Conservation (phyloP, 2,329 filamentous ascomycete species). For the Aspergillus caelatus region DNA sequence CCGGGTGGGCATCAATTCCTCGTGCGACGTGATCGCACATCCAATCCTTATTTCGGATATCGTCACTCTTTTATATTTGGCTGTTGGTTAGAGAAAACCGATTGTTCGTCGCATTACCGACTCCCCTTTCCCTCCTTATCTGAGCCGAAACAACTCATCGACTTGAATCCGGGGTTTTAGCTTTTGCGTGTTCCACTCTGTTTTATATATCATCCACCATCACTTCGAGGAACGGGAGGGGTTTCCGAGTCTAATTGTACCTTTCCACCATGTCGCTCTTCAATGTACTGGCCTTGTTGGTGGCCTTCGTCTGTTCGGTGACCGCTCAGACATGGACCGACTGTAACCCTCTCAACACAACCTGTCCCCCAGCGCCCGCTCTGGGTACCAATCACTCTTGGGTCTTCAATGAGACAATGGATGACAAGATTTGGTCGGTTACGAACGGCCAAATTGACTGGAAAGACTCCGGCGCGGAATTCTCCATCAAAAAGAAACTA, state of each 20-base stretch:
- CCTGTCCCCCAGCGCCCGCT: slow-evolving; percentile 72
- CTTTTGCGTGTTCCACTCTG: slow-evolving; percentile 2
- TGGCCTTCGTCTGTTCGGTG: slow-evolving; percentile 32
- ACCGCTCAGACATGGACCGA: slow-evolving; percentile 72
- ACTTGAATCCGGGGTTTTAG: slow-evolving; percentile 17
- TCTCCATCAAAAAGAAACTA: slow-evolving; percentile 69
- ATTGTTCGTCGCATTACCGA: neutral
- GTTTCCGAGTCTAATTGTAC: slow-evolving; percentile 4
- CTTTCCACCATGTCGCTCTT: slow-evolving; percentile 29
- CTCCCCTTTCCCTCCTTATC: slow-evolving; percentile 2
- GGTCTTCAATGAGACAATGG: slow-evolving; percentile 65
- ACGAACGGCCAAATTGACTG: slow-evolving; percentile 68
- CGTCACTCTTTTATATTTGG: slow-evolving; percentile 19
- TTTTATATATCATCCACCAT: neutral
- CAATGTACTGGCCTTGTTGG: slow-evolving; percentile 29
- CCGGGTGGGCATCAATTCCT: slow-evolving; percentile 18
- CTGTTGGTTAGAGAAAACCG: neutral
- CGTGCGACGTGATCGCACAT: slow-evolving; percentile 33
- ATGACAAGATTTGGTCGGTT: slow-evolving; percentile 66
- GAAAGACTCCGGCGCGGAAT: slow-evolving; percentile 65
- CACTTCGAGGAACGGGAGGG: slow-evolving; percentile 1
- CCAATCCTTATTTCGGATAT: slow-evolving; percentile 25
- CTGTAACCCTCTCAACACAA: slow-evolving; percentile 75
- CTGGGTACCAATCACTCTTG: slow-evolving; percentile 65
- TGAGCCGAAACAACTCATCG: slow-evolving; percentile 23